Conservation (phyloP, 2,329 filamentous ascomycete genomes). For the Exophiala spinifera region DNA sequence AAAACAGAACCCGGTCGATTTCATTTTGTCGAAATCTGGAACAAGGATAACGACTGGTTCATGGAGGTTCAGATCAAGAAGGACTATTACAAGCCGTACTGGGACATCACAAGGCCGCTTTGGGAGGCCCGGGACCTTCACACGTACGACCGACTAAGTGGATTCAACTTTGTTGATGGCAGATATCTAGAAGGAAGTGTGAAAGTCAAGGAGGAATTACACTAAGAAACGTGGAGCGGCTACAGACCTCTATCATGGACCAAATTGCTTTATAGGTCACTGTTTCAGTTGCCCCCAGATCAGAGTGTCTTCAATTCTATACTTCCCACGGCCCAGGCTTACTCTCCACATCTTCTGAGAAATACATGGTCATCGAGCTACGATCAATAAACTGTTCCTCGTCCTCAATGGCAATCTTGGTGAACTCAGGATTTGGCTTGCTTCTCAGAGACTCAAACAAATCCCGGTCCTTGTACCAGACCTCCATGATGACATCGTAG, state of each 20-base stretch:
- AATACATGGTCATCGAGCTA: too few relatives aligned
- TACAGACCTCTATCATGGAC: not conserved
- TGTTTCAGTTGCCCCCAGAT: too few relatives aligned
- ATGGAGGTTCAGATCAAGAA: conserved; percentile 11
- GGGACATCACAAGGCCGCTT: conserved; percentile 7
- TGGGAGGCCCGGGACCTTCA: conserved; percentile 7
- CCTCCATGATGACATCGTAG: conserved; percentile 17
- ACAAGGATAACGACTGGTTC: conserved; percentile 9
- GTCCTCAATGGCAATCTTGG: conserved; percentile 10
- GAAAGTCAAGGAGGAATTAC: not conserved
- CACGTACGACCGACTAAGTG: not conserved
- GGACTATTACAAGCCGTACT: conserved; percentile 11
- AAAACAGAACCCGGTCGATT: conserved; percentile 8
- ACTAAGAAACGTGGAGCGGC: not conserved
- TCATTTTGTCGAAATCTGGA: conserved; percentile 12
- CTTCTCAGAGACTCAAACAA: conserved; percentile 13
- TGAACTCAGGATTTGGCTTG: conserved; percentile 10
- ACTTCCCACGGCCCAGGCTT: conserved; percentile 13
- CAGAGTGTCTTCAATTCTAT: not conserved
- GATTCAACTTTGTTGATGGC: not conserved
- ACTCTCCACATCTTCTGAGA: conserved; percentile 11
- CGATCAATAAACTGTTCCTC: conserved; percentile 15
- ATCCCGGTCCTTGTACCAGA: conserved; percentile 14
- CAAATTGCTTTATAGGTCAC: not conserved
- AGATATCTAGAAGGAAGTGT: not conserved